phyloP scores from a whole-genome alignment of 345 rosid species.

The Eucalyptus decipiens region DNA sequence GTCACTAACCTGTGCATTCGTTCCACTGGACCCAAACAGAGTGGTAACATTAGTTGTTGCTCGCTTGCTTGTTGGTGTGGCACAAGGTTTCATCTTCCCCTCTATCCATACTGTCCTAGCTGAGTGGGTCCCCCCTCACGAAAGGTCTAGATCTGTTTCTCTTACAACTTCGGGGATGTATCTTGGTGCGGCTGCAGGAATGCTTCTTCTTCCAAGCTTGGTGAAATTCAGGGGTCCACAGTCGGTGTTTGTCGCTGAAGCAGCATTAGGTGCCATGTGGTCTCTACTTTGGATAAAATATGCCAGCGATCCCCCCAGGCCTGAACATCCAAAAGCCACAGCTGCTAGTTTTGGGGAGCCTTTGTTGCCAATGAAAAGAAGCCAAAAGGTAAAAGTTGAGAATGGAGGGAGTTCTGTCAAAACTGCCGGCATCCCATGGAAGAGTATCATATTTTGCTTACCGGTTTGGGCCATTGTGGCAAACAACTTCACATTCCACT shows the following conservation, averaged over 20 bases:
- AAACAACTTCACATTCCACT: constrained; percentile 93
- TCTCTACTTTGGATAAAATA: constrained; percentile 77
- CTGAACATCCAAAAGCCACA: constrained; percentile 85
- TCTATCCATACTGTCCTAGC: constrained; percentile 96
- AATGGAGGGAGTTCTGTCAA: constrained; percentile 30
- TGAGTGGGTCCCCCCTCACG: constrained; percentile 99
- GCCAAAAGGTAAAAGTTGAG: constrained; percentile 50
- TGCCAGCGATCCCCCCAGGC: constrained; percentile 83
- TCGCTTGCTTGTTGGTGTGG: constrained; percentile 94
- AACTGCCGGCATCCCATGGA: constrained; percentile 77
- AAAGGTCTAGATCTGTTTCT: constrained; percentile 92
- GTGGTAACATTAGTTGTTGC: constrained; percentile 50
- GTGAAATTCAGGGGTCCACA: constrained; percentile 83
- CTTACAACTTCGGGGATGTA: constrained; percentile 97
- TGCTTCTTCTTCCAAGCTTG: constrained; percentile 84
- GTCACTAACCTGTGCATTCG: constrained; percentile 81
- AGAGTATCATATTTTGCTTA: constrained; percentile 51
- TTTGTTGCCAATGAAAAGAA: constrained; percentile 48
- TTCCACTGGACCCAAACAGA: constrained; percentile 78
- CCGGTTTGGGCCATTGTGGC: constrained; percentile 94
- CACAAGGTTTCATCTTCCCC: constrained; percentile 96
- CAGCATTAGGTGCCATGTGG: constrained; percentile 77
- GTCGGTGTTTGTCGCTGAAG: constrained; percentile 85
- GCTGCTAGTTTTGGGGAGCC: constrained; percentile 87
- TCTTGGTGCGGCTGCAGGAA: constrained; percentile 93